Base-by-base conservation (phyloP, 2,329 filamentous ascomycete genomes). In the Xylariaceae sp. region DNA sequence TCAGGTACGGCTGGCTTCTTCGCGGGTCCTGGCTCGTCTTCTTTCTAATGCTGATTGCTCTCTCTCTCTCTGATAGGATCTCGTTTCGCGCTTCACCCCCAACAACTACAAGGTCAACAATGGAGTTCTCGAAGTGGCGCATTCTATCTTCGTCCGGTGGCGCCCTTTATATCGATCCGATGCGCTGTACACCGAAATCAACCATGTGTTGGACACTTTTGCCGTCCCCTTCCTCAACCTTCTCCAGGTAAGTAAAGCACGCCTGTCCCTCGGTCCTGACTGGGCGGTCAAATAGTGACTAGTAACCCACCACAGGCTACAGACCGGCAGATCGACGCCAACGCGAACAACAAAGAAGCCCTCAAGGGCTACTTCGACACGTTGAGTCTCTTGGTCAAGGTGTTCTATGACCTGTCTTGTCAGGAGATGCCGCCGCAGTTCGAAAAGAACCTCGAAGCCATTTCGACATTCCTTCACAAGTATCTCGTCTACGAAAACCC, bases 111-210 rank as follows among this genome's bases (percentile, higher is more conserved):
- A 83, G 50, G 74, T 88, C 61, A 98, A 97, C 65, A 87, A 89
- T 55, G 94, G 92, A 50, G 92, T 98, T 13, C 72, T 98, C 44
- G 88, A 95, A 65, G 92, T 98, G 31, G 94, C 94, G 52, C 92
- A 98, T 66, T 97, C 92, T 34, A 97, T 98, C 54, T 98, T 97
- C 68, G 86, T 85, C 61, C 76, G 92, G 62, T 98, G 92, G 92
- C 78, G 92, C 50, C 94, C 92, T 7, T 73, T 98, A 28, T 96
- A 94, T 68, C 81, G 85, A 46, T 95, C 89, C 30, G 88, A 98
- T 63, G 88, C 85, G 35, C 78, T 98, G 9, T 98, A 88, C 63
- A 85, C 80, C 24, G 92, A 98, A 66, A 94, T 98, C 69, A 92
- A 95, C 64, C 92, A 98, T 68, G 94, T 98, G 40, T 75, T 98